phyloP scores from a whole-genome alignment of 495 filamentous ascomycete genomes.

The Penicillium mononematosum region DNA sequence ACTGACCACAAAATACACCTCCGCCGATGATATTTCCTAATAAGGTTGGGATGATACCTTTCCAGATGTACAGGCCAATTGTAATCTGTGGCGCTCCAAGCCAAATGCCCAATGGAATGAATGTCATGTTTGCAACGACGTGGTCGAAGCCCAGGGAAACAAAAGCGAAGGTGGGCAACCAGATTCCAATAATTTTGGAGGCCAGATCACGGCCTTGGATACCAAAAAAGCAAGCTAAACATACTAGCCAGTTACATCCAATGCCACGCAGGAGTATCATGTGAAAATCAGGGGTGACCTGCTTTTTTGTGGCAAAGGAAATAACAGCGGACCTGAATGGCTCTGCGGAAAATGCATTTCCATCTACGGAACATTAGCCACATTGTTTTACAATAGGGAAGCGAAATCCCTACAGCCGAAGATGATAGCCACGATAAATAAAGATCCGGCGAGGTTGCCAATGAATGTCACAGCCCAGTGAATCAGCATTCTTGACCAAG shows the following conservation, averaged over 20 bases:
- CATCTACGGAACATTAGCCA: conserved; percentile 37
- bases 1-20: conserved; percentile 46
- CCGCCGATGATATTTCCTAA: conserved; percentile 61
- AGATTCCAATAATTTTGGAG: conserved; percentile 61
- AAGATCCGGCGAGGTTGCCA: conserved; percentile 58
- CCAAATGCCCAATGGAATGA: conserved; percentile 59
- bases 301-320: conserved; percentile 53
- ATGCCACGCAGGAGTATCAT: conserved; percentile 61
- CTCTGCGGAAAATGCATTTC: conserved; percentile 53
- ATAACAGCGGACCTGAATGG: conserved; percentile 52
- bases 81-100: conserved; percentile 48
- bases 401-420: conserved; percentile 49
- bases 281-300: conserved; percentile 56
- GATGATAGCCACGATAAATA: conserved; percentile 59
- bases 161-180: conserved; percentile 62
- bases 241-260: conserved; percentile 65
- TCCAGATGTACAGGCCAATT: conserved; percentile 61
- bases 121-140: conserved; percentile 66
- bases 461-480: conserved; percentile 60
- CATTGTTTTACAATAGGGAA: too few species aligned
- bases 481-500: conserved; percentile 48
- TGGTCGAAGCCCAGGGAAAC: conserved; percentile 60
- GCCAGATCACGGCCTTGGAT: conserved; percentile 54
- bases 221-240: conserved; percentile 58
- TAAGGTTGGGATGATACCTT: conserved; percentile 58